Percentiles rank a stretch among this genome's conserved stretches.
phyloP scores from a whole-genome alignment of 2,329 filamentous ascomycete species.

The Penicillium expansum region DNA sequence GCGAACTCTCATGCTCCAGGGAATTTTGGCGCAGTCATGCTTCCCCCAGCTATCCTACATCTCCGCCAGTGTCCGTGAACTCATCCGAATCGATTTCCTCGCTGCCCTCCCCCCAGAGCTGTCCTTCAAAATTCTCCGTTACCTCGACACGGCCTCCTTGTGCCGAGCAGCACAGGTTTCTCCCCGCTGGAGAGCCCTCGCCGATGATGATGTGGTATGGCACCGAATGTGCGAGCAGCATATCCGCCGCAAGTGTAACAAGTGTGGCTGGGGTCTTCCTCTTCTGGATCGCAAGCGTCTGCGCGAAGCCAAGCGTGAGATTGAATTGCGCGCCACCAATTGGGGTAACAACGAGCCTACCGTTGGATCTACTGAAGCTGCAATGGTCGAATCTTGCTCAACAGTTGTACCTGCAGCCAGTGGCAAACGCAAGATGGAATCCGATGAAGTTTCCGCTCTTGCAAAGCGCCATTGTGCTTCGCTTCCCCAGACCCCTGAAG shows the following conservation, averaged over 20 bases:
- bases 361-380: slow-evolving; percentile 29
- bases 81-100: slow-evolving; percentile 97
- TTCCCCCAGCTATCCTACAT: slow-evolving; percentile 95
- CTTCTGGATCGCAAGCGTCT: slow-evolving; percentile 84
- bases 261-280: slow-evolving; percentile 93
- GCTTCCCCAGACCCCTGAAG: slow-evolving; percentile 27
- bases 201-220: slow-evolving; percentile 98
- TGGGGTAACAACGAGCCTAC: slow-evolving; percentile 56
- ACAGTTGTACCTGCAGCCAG: slow-evolving; percentile 9
- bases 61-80: slow-evolving; percentile 83
- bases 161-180: slow-evolving; percentile 97
- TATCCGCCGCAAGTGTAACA: slow-evolving; percentile 88
- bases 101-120: slow-evolving; percentile 84
- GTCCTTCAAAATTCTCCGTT: slow-evolving; percentile 88
- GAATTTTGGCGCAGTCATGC: slow-evolving; percentile 93
- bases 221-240: slow-evolving; percentile 98
- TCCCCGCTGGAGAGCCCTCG: slow-evolving; percentile 77
- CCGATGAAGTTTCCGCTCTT: slow-evolving; percentile 25
- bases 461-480: slow-evolving; percentile 35
- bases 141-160: slow-evolving; percentile 87
- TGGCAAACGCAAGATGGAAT: slow-evolving; percentile 31
- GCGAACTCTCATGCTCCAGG: slow-evolving; percentile 92
- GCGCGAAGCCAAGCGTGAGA: slow-evolving; percentile 81
- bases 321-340: slow-evolving; percentile 66
- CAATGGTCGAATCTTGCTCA: slow-evolving; percentile 20